Evolutionary conservation across 2,329 filamentous ascomycete species (phyloP).

Genomic region (Aspergillus piperis): DNA sequence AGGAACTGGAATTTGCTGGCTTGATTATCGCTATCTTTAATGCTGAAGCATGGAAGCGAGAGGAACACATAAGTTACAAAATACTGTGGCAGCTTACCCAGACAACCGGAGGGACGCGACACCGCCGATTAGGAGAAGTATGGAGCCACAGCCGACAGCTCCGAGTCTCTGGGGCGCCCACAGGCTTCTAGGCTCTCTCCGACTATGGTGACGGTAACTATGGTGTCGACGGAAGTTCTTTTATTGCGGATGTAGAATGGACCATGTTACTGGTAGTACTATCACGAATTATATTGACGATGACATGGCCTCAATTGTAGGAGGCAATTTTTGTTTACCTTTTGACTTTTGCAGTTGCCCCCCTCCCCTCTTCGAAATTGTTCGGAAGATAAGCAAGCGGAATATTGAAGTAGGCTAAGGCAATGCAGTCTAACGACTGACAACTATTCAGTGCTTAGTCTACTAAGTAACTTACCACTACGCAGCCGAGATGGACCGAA

Average conservation of each 20-base stretch:
- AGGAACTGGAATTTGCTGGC: background rate
- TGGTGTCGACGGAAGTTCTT: background rate
- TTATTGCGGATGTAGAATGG: background rate
- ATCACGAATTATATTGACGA: background rate
- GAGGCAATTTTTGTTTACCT: background rate
- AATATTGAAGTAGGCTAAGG: background rate
- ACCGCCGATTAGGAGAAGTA: constrained; percentile 5
- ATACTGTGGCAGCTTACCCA: background rate
- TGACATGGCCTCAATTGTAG: background rate
- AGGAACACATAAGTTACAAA: too few species aligned
- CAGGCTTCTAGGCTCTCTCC: constrained; percentile 15
- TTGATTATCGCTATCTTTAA: background rate
- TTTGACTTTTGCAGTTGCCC: too few species aligned
- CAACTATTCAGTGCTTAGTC: too few species aligned
- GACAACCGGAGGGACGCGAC: background rate
- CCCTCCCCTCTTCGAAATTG: too few species aligned
- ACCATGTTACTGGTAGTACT: background rate
- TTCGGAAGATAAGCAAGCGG: background rate
- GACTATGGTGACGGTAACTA: constrained; percentile 3
- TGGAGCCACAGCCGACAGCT: constrained; percentile 12
- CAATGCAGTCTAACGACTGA: background rate
- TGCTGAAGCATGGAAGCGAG: too few species aligned
- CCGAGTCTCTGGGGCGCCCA: constrained; percentile 10
- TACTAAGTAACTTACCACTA: background rate
- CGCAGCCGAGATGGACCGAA: background rate